Evolutionary conservation across 2,329 filamentous ascomycete genomes (phyloP).

Genomic region (Beauveria sp.): DNA sequence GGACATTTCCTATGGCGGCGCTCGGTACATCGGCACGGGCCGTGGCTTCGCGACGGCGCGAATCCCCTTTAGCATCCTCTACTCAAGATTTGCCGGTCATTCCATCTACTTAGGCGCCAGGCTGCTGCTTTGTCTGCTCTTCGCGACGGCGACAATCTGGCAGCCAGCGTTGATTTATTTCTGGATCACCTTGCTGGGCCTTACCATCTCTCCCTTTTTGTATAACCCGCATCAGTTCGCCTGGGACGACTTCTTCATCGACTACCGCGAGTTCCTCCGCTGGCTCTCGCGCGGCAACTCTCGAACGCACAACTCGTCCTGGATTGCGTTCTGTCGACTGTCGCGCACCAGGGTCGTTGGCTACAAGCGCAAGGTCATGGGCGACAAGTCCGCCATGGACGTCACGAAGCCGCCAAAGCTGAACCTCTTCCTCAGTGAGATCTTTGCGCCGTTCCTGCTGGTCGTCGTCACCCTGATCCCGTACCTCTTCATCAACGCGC

Average conservation of each 20-base stretch:
- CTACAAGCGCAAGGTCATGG: constrained; percentile 93
- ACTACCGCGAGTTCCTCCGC: constrained; percentile 94
- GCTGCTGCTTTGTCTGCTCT: constrained; percentile 90
- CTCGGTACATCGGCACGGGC: constrained; percentile 95
- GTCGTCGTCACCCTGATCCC: constrained; percentile 78
- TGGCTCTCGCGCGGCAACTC: constrained; percentile 98
- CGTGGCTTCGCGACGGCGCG: constrained; percentile 98
- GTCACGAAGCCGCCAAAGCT: constrained; percentile 45
- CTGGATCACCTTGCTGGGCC: constrained; percentile 84
- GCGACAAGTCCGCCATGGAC: constrained; percentile 77
- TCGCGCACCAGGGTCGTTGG: constrained; percentile 93
- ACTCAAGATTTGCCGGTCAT: constrained; percentile 91
- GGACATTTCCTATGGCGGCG: constrained; percentile 92
- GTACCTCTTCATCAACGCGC: constrained; percentile 93
- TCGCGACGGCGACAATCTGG: constrained; percentile 88
- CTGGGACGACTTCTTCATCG: constrained; percentile 99
- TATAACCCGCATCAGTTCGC: constrained; percentile 99
- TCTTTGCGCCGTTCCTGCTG: constrained; percentile 74
- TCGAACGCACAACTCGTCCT: constrained; percentile 86
- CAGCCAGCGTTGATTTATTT: constrained; percentile 85
- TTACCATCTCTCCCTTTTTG: constrained; percentile 88
- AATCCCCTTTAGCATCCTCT: constrained; percentile 94
- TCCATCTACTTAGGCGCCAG: constrained; percentile 93
- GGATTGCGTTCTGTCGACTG: constrained; percentile 94
- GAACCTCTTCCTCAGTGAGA: constrained; percentile 90